These are phyloP conservation scores for Citrus australasica DNA, from an alignment of 345 rosid species.

Conservation along the genomic window DNA sequence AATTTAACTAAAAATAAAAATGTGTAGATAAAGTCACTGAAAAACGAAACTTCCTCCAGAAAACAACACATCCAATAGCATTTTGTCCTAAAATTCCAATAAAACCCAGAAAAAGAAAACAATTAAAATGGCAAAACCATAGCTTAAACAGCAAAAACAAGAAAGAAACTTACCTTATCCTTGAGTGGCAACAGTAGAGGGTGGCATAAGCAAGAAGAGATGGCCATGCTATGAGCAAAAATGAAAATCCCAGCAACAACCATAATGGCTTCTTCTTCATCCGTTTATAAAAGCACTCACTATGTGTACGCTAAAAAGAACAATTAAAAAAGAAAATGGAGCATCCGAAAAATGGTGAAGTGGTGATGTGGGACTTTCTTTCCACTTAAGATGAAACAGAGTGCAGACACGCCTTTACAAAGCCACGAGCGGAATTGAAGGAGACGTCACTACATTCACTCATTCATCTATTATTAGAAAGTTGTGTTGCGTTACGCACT, in stretches of 20 bases:
- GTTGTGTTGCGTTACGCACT: neutral
- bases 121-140: neutral
- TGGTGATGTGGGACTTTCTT: conserved; percentile 13
- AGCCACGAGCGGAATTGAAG: neutral
- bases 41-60: neutral
- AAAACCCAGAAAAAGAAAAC: conserved; percentile 10
- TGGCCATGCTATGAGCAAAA: conserved; percentile 46
- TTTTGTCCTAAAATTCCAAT: neutral
- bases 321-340: neutral
- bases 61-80: neutral
- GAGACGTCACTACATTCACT: neutral
- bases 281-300: conserved; percentile 6
- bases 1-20: neutral
- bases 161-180: conserved; percentile 23
- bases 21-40: neutral
- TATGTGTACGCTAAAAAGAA: neutral
- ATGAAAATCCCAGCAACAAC: conserved; percentile 12
- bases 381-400: conserved; percentile 15
- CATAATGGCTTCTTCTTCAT: conserved; percentile 35
- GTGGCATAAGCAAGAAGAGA: conserved; percentile 42
- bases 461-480: neutral
- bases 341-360: neutral
- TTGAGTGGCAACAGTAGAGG: conserved; percentile 34
- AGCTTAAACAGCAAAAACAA: neutral
- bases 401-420: conserved; percentile 3